A percentile compares a stretch with the other conserved stretches of the same genome.
Evolutionary conservation across 805 yeast species (phyloP).

Genomic region (Huiozyma sinensis): DNA sequence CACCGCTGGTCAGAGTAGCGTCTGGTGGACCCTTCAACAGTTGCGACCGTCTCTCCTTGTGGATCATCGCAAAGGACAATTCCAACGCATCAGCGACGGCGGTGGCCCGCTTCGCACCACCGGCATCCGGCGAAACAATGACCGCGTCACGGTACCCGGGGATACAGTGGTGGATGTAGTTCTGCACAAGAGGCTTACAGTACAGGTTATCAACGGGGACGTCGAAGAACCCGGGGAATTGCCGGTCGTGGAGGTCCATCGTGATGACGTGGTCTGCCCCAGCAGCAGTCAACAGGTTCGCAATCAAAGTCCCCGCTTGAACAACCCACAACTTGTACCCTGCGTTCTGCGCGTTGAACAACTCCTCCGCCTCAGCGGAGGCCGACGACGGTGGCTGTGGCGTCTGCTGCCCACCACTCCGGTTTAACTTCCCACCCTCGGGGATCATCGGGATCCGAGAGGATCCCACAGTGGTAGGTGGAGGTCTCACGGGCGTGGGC

Average conservation of each 20-base stretch:
- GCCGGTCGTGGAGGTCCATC: conserved; percentile 97
- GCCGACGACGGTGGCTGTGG: too few relatives aligned
- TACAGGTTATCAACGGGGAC: conserved; percentile 92
- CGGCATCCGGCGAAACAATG: conserved; percentile 95
- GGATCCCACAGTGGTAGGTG: conserved; percentile 7
- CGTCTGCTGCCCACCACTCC: conserved; percentile 8
- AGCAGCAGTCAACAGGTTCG: conserved; percentile 76
- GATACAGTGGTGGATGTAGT: conserved; percentile 66
- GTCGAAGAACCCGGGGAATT: conserved; percentile 94
- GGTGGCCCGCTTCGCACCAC: conserved; percentile 97
- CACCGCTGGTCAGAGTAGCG: conserved; percentile 23
- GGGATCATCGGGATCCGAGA: conserved; percentile 30
- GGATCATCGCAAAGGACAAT: conserved; percentile 86
- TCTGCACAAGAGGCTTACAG: conserved; percentile 77
- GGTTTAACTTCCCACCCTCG: conserved; percentile 21
- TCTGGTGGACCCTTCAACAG: conserved; percentile 28
- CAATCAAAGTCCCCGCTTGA: conserved; percentile 86
- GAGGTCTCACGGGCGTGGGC: conserved; percentile 7
- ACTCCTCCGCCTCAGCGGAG: conserved; percentile 20
- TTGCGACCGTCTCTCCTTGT: conserved; percentile 71
- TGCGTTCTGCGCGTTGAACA: conserved; percentile 35
- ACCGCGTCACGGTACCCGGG: conserved; percentile 79
- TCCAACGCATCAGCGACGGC: conserved; percentile 85
- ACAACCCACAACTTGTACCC: conserved; percentile 94
- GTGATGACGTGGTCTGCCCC: conserved; percentile 96